Conservation (phyloP, 176 grass and related monocot species). For the Eleusine indica region DNA sequence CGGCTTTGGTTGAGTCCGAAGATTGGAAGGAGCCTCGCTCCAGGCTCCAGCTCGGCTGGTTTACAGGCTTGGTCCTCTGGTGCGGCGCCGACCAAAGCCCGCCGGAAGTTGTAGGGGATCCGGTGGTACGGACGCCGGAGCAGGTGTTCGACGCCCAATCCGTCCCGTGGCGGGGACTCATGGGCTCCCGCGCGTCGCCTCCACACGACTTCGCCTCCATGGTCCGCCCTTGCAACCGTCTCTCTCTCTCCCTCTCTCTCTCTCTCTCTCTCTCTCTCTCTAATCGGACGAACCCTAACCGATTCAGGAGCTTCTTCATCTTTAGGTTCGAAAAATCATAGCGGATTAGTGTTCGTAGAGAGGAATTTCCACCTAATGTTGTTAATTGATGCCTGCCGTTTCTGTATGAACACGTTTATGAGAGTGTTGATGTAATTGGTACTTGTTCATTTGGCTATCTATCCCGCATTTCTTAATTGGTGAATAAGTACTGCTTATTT, state of each 20-base stretch:
- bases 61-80: too few relatives aligned
- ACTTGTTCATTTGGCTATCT: not conserved
- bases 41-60: too few relatives aligned
- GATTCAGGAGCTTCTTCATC: not conserved
- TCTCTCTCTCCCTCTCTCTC: not conserved
- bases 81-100: too few relatives aligned
- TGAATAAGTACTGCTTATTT: not conserved
- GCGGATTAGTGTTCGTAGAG: not conserved
- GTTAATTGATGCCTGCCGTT: not conserved
- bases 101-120: too few relatives aligned
- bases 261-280: not conserved
- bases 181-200: slow-evolving; percentile 13
- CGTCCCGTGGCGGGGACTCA: not conserved
- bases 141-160: not conserved
- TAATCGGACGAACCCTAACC: not conserved
- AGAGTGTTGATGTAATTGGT: not conserved
- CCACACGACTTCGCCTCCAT: not conserved
- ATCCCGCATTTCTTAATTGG: not conserved
- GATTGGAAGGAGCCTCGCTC: too few relatives aligned
- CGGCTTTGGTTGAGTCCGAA: too few relatives aligned
- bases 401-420: not conserved
- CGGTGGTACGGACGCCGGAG: too few relatives aligned
- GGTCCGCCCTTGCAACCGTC: not conserved
- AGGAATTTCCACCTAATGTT: not conserved
- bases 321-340: not conserved